These are phyloP conservation scores for Xylaria multiplex DNA, from an alignment of 2,329 filamentous ascomycete species.

Conservation along the genomic window DNA sequence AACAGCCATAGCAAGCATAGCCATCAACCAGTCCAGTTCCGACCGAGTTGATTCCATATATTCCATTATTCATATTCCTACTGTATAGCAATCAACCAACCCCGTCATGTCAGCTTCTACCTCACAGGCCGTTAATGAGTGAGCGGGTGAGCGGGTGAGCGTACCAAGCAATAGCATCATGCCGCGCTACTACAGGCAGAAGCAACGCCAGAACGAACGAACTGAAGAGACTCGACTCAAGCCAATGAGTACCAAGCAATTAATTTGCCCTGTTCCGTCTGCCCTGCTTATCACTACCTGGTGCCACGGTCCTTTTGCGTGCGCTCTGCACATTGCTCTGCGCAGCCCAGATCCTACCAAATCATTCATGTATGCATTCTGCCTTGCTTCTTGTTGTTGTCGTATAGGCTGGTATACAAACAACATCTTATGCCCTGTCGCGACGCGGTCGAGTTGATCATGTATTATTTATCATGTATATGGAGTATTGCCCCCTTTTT, in stretches of 20 bases:
- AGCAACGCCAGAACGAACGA: slow-evolving; percentile 20
- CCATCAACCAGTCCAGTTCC: slow-evolving; percentile 25
- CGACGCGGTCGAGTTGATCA: slow-evolving; percentile 15
- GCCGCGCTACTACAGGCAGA: slow-evolving; percentile 29
- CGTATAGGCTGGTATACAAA: slow-evolving; percentile 7
- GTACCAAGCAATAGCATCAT: slow-evolving; percentile 30
- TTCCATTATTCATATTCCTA: background rate
- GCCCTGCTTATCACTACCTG: slow-evolving; percentile 23
- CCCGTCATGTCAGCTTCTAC: slow-evolving; percentile 26
- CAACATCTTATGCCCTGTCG: slow-evolving; percentile 10
- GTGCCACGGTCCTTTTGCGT: background rate
- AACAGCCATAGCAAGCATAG: slow-evolving; percentile 5
- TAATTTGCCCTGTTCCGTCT: slow-evolving; percentile 8
- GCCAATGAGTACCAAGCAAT: slow-evolving; percentile 19
- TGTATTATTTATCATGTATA: background rate
- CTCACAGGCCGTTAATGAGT: too few species aligned
- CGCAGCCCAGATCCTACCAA: slow-evolving; percentile 29
- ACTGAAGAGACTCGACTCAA: background rate
- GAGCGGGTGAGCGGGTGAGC: too few species aligned
- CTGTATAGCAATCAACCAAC: background rate
- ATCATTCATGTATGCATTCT: slow-evolving; percentile 22
- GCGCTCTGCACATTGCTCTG: background rate
- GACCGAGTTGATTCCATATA: slow-evolving; percentile 13
- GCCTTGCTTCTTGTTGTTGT: slow-evolving; percentile 24
- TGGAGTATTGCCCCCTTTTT: background rate